Evolutionary conservation across 805 yeast genomes (phyloP).

Genomic region (Ogataea minuta): DNA sequence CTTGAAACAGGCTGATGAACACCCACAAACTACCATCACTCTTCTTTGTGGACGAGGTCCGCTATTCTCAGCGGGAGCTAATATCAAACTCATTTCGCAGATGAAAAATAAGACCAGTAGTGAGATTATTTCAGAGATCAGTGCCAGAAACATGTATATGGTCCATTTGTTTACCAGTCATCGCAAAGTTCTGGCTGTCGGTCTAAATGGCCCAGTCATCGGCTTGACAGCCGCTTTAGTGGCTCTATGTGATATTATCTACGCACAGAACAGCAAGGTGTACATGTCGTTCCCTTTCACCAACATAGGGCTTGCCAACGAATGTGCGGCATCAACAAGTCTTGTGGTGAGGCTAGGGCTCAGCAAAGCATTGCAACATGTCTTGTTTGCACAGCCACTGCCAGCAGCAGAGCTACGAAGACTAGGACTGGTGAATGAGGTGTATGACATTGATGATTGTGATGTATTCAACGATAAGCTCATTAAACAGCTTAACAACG

Average conservation of each 20-base stretch:
- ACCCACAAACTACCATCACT: constrained; percentile 61
- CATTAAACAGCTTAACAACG: constrained; percentile 33
- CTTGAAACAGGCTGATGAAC: constrained; percentile 60
- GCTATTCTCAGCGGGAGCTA: constrained; percentile 84
- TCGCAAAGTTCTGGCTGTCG: constrained; percentile 62
- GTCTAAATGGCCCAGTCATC: constrained; percentile 83
- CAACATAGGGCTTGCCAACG: constrained; percentile 78
- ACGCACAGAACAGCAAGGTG: constrained; percentile 57
- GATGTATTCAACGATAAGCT: constrained; percentile 45
- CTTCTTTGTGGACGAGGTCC: constrained; percentile 68
- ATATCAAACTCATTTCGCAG: constrained; percentile 44
- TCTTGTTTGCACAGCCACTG: constrained; percentile 67
- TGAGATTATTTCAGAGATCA: constrained; percentile 34
- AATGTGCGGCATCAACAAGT: constrained; percentile 73
- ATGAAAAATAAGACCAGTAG: constrained; percentile 20
- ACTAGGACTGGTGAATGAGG: constrained; percentile 61
- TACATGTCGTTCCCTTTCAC: constrained; percentile 74
- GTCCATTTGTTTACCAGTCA: constrained; percentile 70
- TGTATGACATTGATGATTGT: constrained; percentile 40
- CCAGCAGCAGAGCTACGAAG: constrained; percentile 52
- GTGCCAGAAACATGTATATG: constrained; percentile 64
- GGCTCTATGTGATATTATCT: constrained; percentile 73
- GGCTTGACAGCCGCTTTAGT: constrained; percentile 76
- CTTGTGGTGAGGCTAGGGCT: constrained; percentile 69
- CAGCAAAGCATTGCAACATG: constrained; percentile 69